Conservation (phyloP, 2,329 filamentous ascomycete species). For the Talaromyces funiculosus region DNA sequence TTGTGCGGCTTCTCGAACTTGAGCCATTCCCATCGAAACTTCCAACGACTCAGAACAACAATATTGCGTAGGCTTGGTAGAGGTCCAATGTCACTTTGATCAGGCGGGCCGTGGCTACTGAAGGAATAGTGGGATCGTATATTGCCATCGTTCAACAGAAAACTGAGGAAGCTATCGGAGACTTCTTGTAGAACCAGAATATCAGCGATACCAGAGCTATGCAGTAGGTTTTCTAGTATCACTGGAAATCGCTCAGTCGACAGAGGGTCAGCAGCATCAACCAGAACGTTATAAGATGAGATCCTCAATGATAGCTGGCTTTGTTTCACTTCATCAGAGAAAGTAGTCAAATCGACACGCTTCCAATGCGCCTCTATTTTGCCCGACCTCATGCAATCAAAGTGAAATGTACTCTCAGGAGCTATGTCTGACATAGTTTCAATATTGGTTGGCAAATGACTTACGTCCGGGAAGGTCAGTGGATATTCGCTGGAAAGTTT, state of each 20-base stretch:
- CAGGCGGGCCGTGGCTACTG: constrained; percentile 53
- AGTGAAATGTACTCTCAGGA: background rate
- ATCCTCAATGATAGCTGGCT: background rate
- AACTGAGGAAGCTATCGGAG: constrained; percentile 57
- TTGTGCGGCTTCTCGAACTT: constrained; percentile 54
- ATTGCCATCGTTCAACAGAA: constrained; percentile 45
- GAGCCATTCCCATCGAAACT: constrained; percentile 53
- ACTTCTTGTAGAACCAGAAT: constrained; percentile 55
- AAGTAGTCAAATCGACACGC: background rate
- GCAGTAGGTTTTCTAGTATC: constrained; percentile 25
- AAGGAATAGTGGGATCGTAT: constrained; percentile 51
- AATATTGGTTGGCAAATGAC: background rate
- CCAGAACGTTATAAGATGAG: background rate
- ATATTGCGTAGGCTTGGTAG: constrained; percentile 57
- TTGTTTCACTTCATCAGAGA: background rate
- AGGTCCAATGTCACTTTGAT: constrained; percentile 48
- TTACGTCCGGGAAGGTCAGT: background rate
- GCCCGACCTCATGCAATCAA: background rate
- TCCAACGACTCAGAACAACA: constrained; percentile 53
- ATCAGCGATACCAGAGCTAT: constrained; percentile 29
- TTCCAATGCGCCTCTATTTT: background rate
- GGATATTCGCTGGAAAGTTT: background rate
- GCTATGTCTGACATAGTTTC: too few relatives aligned
- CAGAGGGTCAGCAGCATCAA: background rate
- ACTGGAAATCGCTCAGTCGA: background rate